A percentile compares a stretch with the other conserved stretches of the same genome.
phyloP scores from a whole-genome alignment of 106 monocot species.

The Triglochin maritima region DNA sequence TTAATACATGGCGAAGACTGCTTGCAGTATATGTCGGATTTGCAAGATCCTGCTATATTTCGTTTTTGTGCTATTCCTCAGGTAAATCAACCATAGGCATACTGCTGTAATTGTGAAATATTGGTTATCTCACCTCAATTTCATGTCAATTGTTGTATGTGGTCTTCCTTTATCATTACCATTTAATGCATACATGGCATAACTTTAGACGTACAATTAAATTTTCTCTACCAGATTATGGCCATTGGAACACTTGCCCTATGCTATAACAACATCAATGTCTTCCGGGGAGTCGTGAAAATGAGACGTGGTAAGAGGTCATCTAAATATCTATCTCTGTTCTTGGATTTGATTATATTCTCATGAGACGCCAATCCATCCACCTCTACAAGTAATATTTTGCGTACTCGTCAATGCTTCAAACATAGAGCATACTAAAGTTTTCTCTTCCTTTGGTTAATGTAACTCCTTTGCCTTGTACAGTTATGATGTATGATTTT shows the following conservation, averaged over 20 bases:
- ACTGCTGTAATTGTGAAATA: no score
- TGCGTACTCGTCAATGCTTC: no score
- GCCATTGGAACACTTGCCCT: conserved; percentile 94
- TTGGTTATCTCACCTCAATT: no score
- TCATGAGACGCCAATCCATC: no score
- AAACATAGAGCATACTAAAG: no score
- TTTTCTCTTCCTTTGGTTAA: no score
- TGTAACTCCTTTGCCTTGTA: no score
- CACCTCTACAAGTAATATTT: no score
- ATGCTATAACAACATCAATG: conserved; percentile 79
- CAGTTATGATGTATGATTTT: no score
- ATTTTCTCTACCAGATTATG: conserved; percentile 55
- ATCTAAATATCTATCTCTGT: not conserved
- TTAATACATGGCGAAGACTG: conserved; percentile 82
- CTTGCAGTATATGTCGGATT: conserved; percentile 64
- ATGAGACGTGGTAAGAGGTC: conserved; percentile 79
- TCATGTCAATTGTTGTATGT: no score
- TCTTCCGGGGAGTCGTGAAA: conserved; percentile 93
- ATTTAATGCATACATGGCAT: not conserved
- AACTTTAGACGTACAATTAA: not conserved
- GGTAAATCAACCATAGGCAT: conserved; percentile 20
- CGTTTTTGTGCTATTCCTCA: conserved; percentile 98
- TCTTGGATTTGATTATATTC: no score
- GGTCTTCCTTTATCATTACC: no score
- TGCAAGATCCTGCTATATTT: conserved; percentile 57